These are phyloP conservation scores for Fusarium tjaetaba DNA, from an alignment of 2,329 filamentous ascomycete genomes.

Conservation along the genomic window DNA sequence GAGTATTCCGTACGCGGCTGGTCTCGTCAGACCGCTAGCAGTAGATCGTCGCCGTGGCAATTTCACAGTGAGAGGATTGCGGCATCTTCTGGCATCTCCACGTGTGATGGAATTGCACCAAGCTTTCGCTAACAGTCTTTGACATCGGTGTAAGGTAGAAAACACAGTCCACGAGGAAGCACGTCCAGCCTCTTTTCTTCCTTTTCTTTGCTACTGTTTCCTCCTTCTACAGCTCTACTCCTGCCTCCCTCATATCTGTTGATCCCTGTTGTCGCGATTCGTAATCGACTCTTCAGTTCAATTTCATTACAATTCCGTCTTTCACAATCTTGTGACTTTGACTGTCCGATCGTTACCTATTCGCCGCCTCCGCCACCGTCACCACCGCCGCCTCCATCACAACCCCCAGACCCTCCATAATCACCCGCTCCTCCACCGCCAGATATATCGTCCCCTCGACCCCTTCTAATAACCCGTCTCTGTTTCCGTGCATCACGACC, in stretches of 20 bases:
- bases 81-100: background rate
- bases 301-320: background rate
- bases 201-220: background rate
- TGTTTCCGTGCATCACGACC: background rate
- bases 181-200: background rate
- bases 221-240: background rate
- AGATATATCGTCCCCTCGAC: background rate
- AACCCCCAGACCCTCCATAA: background rate
- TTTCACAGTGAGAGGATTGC: background rate
- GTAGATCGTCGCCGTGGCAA: background rate
- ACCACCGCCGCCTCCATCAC: background rate
- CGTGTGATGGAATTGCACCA: accelerated
- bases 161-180: background rate
- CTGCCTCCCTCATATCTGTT: background rate
- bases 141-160: accelerated
- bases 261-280: background rate
- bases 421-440: background rate
- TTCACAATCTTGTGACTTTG: accelerated
- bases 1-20: too few species aligned
- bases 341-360: background rate
- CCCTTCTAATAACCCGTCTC: background rate
- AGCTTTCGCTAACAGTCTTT: background rate
- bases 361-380: background rate
- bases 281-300: background rate
- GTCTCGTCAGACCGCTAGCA: background rate